Base-by-base conservation (phyloP, 495 filamentous ascomycete genomes). In the Aspergillus ellipticus region DNA sequence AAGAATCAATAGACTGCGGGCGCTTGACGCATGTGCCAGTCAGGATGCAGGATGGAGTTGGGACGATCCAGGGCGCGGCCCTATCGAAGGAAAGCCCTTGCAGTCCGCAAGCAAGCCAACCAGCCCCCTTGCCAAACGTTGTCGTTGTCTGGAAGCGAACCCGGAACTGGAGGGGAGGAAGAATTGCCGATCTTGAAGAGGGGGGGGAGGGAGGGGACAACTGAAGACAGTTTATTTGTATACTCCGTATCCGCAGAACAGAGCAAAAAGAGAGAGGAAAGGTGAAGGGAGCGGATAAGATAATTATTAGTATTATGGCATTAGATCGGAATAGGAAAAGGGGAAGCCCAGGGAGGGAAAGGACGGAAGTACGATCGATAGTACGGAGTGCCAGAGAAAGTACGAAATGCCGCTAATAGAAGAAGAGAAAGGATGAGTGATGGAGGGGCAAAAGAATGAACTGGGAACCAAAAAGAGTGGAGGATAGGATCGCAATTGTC, bases 1-100 rank as follows among this genome's bases (percentile, higher is more conserved):
- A 59, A 56, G 47, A 60, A 60, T 62, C 58, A 59, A 64, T 64
- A 59, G 42, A 48, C 41, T 54, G 26, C 55, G 48, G 56, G 48
- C 35, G 54, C 58, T 56, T 56, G 42, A 39, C 37, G 51, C 51
- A 58, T 54, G 56, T 59, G 56, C 53, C 58, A 57, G 56, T 61
- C 54, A 43, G 22, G 35, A 53, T 53, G 35, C 16, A 31, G 29
- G 45, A 10, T 16, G 43, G 41, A 33, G 39, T 35, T n/a, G 33
- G 41, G 16, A 42, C 39, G 35, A 51, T 47, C 43, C 42, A 55
- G 33, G 55, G 21, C 48, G 13, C 48, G 13, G 43, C 46, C 48
- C 21, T 31, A 33, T 56, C 33, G 24, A 28, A 28, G 4, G 21
- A 39, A 39, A 39, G 13, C 35, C 35, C 35, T n/a, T 39, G 35